Base-by-base conservation (phyloP, 441 rosid genomes). In the Rhodomyrtus psidioides region DNA sequence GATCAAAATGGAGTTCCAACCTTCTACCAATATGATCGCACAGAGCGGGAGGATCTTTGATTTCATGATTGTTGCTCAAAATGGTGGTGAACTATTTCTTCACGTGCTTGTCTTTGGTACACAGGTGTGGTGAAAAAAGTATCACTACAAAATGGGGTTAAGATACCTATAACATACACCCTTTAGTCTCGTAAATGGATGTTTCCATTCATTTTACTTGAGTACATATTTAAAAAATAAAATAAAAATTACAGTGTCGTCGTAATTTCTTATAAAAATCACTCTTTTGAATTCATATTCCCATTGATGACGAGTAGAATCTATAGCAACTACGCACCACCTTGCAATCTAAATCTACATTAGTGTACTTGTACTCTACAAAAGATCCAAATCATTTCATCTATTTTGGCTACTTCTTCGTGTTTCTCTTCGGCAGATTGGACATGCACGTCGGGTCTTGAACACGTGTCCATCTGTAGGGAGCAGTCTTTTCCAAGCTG, bases 321-420 rank as follows among this genome's bases (percentile, higher is more conserved):
- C 4, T 70, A 17, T 19, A 13, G 17, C 81, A 23, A 74, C 17
- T 2, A 74, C 0, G 6, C 17, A 39, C 9, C 27, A 24, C 16
- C 79, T 39, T 3, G 0, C 3, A 70, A 70, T 70, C 81, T 70
- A 39, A 70, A 39, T 39, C 51, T 1, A 23, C 51, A 39, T 27
- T 24, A 13, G 16, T 13, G 53, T 51, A 51, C n/a, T 12, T 9
- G 3, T 3, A 39, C 17, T 39, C 81, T 23, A 39, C n/a, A 6
- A 89, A 89, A 83, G 83, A 81, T 6, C 46, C 28, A 83, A 49
- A 70, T 83, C 53, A 86, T 81, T 81, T 83, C 30, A 42, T 76
- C 24, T 26, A 0, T 46, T 42, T 84, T 16, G 81, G 28, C 34
- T 9, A 9, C 23, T 60, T 53, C 28, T 23, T 51, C 23, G 7